Evolutionary conservation across 2,329 filamentous ascomycete species (phyloP), one percentile per base, ranked within the genome.

Genomic region (Bipolaris sorokiniana): DNA sequence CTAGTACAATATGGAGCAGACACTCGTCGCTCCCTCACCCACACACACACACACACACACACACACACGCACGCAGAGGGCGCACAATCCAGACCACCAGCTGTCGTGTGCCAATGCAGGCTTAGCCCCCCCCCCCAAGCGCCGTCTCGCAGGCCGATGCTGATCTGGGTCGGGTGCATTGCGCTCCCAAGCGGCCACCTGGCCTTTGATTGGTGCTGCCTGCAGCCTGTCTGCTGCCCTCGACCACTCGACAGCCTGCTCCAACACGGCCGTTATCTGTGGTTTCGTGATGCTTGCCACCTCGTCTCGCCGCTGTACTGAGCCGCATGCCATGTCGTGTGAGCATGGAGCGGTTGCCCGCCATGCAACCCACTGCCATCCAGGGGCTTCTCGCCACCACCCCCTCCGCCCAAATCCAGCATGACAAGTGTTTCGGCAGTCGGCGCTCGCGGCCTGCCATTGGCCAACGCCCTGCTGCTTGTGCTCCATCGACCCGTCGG

Each of bases 401-500:
- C 7, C n/a, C n/a, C 36, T 3, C 20, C n/a, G 13, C 63, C 68
- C 68, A 64, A 54, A 67, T 64, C 40, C 53, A 64, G 62, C 65
- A 63, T 65, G 63, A 63, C 64, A 69, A 58, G 60, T 63, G 70
- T 73, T 72, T 70, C 70, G 68, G 54, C 40, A 61, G 52, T 47
- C 68, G 62, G 67, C 68, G 67, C 65, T 61, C 56, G 55, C 50
- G 48, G 54, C 23, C 48, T 28, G 49, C 51, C 52, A 59, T 61
- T 54, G 63, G 63, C 60, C 18, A 28, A 28, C 31, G 5, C 45
- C 18, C 18, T 11, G 22, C 31, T 36, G 45, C 18, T 49, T 20
- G 45, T 50, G 40, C 55, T 62, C 44, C 48, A 56, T 48, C 59
- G 49, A 65, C 63, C 63, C 59, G 57, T 56, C 38, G 46, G n/a